phyloP scores from a whole-genome alignment of 2,329 filamentous ascomycete species.

The Sporothrix inflata region DNA sequence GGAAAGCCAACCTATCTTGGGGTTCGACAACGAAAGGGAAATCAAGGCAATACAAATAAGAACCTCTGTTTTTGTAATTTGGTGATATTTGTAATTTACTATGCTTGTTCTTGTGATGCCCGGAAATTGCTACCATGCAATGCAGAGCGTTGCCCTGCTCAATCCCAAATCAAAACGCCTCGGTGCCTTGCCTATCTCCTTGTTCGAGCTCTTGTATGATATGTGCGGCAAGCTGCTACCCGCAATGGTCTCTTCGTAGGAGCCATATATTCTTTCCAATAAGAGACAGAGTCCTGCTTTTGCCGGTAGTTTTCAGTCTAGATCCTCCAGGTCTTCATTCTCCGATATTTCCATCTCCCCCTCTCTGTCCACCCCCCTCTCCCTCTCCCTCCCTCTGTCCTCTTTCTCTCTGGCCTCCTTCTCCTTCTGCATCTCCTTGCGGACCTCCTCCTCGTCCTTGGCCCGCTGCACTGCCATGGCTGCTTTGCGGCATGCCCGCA shows the following conservation, averaged over 20 bases:
- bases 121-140: no score
- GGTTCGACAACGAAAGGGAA: background rate
- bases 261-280: no score
- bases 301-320: no score
- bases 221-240: no score
- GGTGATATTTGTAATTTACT: no score
- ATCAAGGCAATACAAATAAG: no score
- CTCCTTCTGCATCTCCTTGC: background rate
- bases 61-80: no score
- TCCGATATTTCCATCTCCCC: background rate
- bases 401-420: background rate
- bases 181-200: background rate
- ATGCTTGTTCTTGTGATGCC: background rate
- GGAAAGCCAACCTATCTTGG: no score
- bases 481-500: constrained; percentile 55
- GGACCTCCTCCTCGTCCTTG: background rate
- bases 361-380: background rate
- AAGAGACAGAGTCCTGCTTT: no score
- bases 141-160: no score
- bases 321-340: background rate
- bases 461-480: constrained; percentile 41
- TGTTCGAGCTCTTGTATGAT: background rate
- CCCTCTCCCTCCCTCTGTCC: background rate
- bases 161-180: background rate
- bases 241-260: no score